phyloP scores from a whole-genome alignment of 1,284 basidiomycete genomes.

The Macrocystidia cucumis region DNA sequence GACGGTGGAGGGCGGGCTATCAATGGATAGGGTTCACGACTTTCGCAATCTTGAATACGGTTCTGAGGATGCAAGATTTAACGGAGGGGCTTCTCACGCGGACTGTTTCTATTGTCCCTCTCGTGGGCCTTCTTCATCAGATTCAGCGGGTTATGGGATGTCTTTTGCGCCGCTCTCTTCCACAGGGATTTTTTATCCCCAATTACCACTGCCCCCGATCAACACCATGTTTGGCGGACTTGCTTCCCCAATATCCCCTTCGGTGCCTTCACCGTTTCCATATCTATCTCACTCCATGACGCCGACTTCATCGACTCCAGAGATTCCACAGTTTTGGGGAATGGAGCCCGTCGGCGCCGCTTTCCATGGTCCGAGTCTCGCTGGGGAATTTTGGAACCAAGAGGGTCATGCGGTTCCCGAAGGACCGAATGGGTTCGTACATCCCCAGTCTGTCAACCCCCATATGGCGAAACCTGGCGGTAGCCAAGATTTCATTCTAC shows the following conservation, averaged over 20 bases:
- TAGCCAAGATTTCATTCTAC: no score
- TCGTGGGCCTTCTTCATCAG: slow-evolving; percentile 11
- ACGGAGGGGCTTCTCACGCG: neutral
- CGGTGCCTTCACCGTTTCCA: neutral
- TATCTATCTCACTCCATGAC: no score
- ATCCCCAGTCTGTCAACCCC: slow-evolving; percentile 9
- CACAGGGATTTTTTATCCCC: slow-evolving; percentile 2
- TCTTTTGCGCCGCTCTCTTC: neutral
- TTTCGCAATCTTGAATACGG: neutral
- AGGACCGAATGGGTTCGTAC: no score
- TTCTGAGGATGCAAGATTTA: neutral
- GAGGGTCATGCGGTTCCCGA: no score
- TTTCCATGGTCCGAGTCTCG: no score
- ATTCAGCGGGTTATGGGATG: neutral
- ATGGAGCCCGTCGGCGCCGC: no score
- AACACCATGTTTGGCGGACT: neutral
- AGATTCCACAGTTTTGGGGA: no score
- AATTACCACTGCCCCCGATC: slow-evolving; percentile 1
- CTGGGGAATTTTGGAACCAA: no score
- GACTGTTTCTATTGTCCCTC: slow-evolving; percentile 25
- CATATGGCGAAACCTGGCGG: no score
- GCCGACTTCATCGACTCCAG: no score
- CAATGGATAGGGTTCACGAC: slow-evolving; percentile 2
- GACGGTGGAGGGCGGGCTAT: slow-evolving; percentile 12
- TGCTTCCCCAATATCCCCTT: neutral